These are phyloP conservation scores for Pichia sp. DNA, from an alignment of 1,139 yeast genomes.

Conservation along the genomic window DNA sequence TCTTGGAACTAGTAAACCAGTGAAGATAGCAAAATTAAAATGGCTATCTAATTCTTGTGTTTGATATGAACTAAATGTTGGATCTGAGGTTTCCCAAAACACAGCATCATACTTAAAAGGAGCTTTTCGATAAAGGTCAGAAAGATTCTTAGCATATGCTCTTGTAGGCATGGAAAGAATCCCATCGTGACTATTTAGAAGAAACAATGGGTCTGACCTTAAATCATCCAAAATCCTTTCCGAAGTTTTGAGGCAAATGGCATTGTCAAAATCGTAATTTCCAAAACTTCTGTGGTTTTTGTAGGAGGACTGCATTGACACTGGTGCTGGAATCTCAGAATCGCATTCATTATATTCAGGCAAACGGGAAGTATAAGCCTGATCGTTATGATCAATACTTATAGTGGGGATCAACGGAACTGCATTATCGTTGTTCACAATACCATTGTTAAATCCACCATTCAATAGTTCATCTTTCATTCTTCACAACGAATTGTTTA, in stretches of 20 bases:
- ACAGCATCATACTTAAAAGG: constrained; percentile 7
- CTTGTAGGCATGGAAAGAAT: constrained; percentile 22
- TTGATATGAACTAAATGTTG: constrained; percentile 4
- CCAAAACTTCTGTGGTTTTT: too few species aligned
- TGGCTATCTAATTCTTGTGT: constrained; percentile 3
- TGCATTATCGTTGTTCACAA: not conserved
- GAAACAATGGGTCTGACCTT: constrained; percentile 34
- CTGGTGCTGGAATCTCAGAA: too few species aligned
- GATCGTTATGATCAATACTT: not conserved
- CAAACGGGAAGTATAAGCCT: not conserved
- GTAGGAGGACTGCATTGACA: too few species aligned
- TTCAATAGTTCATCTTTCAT: too few species aligned
- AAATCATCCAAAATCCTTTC: constrained; percentile 63
- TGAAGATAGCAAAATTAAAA: constrained; percentile 8
- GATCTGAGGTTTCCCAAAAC: constrained; percentile 11
- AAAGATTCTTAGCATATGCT: constrained; percentile 13
- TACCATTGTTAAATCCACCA: too few species aligned
- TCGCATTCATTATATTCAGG: too few species aligned
- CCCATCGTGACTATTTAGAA: constrained; percentile 20
- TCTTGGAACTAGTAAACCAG: constrained; percentile 24
- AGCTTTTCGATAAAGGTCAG: not conserved
- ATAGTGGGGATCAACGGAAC: too few species aligned
- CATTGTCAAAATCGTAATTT: constrained; percentile 9
- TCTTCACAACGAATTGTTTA: too few species aligned
- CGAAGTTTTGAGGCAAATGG: constrained; percentile 39